phyloP scores from a whole-genome alignment of 2,329 filamentous ascomycete genomes.

The Trichoderma aggressivum region DNA sequence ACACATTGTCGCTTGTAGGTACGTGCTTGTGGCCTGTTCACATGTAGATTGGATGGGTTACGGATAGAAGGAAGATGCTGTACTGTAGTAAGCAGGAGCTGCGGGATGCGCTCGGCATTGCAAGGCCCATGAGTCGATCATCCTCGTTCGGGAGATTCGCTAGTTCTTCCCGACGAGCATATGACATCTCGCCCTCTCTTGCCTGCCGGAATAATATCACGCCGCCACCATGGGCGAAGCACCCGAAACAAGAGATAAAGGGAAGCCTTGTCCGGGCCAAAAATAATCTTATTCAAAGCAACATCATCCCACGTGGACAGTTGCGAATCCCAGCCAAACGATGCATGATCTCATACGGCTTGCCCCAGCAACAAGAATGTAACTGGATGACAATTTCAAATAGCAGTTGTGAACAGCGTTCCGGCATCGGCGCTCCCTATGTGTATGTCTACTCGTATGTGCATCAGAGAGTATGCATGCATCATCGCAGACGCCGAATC shows the following conservation, averaged over 20 bases:
- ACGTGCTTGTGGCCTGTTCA: neutral
- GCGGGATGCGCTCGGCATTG: neutral
- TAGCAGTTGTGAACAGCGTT: neutral
- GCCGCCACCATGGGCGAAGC: neutral
- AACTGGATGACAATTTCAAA: neutral
- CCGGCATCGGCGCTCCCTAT: neutral
- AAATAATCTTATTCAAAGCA: neutral
- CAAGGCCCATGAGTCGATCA: neutral
- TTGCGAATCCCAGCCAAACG: neutral
- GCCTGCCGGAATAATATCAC: neutral
- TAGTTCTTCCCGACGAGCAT: neutral
- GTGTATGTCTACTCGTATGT: neutral
- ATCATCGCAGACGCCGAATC: conserved; percentile 2
- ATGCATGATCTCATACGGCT: neutral
- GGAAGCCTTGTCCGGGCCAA: neutral
- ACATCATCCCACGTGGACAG: conserved; percentile 10
- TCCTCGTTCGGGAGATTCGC: neutral
- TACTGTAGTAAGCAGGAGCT: neutral
- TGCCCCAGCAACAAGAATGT: neutral
- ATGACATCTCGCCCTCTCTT: neutral
- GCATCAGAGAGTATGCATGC: conserved; percentile 1
- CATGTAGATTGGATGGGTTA: neutral
- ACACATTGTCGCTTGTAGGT: neutral
- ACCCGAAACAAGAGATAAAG: neutral
- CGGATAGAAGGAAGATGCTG: neutral